Evolutionary conservation across 2,329 filamentous ascomycete genomes (phyloP).

Genomic region (Tolypocladium album): DNA sequence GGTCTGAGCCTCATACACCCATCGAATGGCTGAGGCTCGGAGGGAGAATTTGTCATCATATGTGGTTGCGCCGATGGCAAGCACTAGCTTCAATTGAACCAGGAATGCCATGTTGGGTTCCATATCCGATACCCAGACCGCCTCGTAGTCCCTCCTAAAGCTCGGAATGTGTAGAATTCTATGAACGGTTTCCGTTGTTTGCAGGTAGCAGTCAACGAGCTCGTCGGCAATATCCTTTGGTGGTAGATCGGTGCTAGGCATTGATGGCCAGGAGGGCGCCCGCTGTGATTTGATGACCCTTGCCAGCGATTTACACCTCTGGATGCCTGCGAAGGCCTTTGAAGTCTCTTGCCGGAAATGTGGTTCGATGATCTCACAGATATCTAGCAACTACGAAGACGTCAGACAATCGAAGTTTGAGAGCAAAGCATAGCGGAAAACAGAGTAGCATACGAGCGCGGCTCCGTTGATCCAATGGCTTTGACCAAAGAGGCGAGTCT

Average conservation of each 20-base stretch:
- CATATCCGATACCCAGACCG: conserved; percentile 29
- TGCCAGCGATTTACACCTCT: conserved; percentile 42
- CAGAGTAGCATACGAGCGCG: conserved; percentile 24
- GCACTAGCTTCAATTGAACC: conserved; percentile 45
- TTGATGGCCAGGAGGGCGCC: background rate
- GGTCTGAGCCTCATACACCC: conserved; percentile 46
- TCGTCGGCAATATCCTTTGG: conserved; percentile 30
- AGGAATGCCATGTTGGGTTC: conserved; percentile 32
- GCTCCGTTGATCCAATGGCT: conserved; percentile 46
- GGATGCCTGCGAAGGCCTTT: conserved; percentile 22
- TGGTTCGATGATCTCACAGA: conserved; percentile 32
- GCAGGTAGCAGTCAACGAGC: conserved; percentile 38
- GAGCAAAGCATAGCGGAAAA: background rate
- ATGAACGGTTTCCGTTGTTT: conserved; percentile 34
- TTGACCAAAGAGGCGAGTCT: conserved; percentile 44
- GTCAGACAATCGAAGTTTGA: background rate
- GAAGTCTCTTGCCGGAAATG: conserved; percentile 25
- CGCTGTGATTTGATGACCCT: conserved; percentile 35
- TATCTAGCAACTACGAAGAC: background rate
- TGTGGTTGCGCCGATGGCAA: conserved; percentile 43
- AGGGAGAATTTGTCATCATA: conserved; percentile 41
- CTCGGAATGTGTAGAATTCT: conserved; percentile 41
- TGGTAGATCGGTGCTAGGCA: conserved; percentile 33
- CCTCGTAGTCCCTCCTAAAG: conserved; percentile 37
- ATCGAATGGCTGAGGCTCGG: conserved; percentile 36